Evolutionary conservation across 2,329 filamentous ascomycete genomes (phyloP), one percentile per base, ranked within the genome.

Genomic region (Graphium sp.): DNA sequence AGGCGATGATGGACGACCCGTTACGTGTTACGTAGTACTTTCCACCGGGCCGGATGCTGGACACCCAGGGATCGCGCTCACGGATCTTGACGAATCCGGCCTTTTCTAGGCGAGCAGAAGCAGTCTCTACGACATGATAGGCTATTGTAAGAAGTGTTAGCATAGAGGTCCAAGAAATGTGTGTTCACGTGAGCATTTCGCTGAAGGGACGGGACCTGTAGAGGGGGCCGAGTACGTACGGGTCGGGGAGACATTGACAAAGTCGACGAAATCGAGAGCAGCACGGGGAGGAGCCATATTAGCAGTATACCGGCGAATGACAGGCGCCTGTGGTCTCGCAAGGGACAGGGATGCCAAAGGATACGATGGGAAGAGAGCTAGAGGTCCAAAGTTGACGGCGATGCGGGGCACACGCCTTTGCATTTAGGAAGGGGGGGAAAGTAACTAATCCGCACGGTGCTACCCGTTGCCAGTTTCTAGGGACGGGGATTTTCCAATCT

Each of bases 1-100:
- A 95, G 37, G 85, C 85, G 33, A 93, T 72, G 38, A 95, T 80
- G 27, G 87, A 91, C 16, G 84, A 92, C 34, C 71, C 76, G 56
- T 95, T 95, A 39, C 87, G 78, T 26, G 87, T 95, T 44, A 94
- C 70, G 57, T 85, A 94, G 63, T 95, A 95, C 56, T 91, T 94
- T 37, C 87, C 85, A 37, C 87, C 85, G 14, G 84, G 82, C 32
- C 73, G 68, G 36, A 93, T 67, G 25, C 66, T 70, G 2, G 76
- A 72, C 10, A 77, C 68, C 87, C 89, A 95, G 26, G 79, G 74
- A 46, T 94, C 83, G 42, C 81, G 79, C 56, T 95, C 87, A 62
- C 74, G 81, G 55, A 98, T 81, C 42, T 78, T 71, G 43, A 70
- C 66, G 62, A 95, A 98, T 34, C 87, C 85, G 28, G 82, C 85